These are phyloP conservation scores for Clonostachys sp. DNA, from an alignment of 2,329 filamentous ascomycete species.

Conservation along the genomic window DNA sequence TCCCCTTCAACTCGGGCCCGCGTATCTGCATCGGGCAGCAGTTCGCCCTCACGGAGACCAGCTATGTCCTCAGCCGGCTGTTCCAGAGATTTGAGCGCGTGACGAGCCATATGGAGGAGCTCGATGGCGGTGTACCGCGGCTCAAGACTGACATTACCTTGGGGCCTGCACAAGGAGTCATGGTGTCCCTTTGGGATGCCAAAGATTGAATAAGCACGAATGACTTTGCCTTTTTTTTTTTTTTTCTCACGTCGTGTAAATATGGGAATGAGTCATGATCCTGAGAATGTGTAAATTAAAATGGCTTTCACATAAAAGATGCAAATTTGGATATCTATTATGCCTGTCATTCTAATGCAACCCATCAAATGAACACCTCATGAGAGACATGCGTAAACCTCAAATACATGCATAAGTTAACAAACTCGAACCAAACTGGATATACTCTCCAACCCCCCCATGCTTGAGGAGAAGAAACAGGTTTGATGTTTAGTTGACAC, in stretches of 20 bases:
- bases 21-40: slow-evolving; percentile 76
- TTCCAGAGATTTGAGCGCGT: slow-evolving; percentile 68
- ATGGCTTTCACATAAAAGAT: background rate
- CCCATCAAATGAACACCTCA: no score
- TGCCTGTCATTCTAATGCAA: no score
- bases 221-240: background rate
- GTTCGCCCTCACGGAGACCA: slow-evolving; percentile 75
- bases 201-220: background rate
- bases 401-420: no score
- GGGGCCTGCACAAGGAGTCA: slow-evolving; percentile 54
- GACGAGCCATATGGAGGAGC: slow-evolving; percentile 48
- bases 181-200: slow-evolving; percentile 37
- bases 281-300: background rate
- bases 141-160: slow-evolving; percentile 58
- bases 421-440: no score
- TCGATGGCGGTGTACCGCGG: slow-evolving; percentile 47
- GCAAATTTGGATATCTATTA: no score
- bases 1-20: slow-evolving; percentile 72
- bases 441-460: no score
- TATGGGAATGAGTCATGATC: background rate
- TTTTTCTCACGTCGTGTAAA: no score
- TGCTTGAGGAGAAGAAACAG: no score
- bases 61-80: slow-evolving; percentile 66
- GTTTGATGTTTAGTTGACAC: slow-evolving; percentile 14
- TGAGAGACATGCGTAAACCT: no score